Conservation (phyloP, 2,329 filamentous ascomycete species). For the Ophiocordyceps camponoti-rufipedis region DNA sequence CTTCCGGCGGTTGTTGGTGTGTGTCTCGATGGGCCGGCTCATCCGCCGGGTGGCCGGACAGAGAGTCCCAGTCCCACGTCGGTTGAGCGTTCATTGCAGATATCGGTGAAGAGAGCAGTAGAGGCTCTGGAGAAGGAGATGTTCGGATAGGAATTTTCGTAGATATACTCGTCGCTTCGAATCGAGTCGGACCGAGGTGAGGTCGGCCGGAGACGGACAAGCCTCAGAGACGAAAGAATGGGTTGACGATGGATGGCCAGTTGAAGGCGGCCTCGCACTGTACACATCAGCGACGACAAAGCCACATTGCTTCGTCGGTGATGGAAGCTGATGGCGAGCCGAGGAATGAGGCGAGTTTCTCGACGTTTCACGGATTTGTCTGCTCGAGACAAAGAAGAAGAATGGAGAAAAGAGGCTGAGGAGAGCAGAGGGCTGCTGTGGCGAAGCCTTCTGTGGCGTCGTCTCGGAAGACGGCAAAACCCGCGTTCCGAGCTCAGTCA, state of each 20-base stretch:
- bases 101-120: too few species aligned
- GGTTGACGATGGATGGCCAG: neutral
- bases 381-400: neutral
- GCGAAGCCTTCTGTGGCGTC: neutral
- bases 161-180: neutral
- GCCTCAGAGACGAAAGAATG: neutral
- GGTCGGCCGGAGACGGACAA: neutral
- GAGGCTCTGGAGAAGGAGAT: neutral
- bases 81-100: constrained; percentile 9
- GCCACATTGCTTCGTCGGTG: constrained; percentile 9
- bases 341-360: neutral
- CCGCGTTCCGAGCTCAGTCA: constrained; percentile 6
- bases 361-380: neutral
- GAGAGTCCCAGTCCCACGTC: constrained; percentile 8
- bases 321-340: neutral
- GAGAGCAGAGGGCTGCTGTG: neutral
- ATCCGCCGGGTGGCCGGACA: constrained; percentile 1
- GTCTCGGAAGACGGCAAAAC: constrained; percentile 9
- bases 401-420: too few species aligned
- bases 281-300: constrained; percentile 10
- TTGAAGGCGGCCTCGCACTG: neutral
- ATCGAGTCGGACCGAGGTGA: neutral
- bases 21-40: neutral
- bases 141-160: neutral
- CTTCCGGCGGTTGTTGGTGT: neutral